phyloP scores from a whole-genome alignment of 768 basidiomycete genomes.

The Tulasnella sp. region DNA sequence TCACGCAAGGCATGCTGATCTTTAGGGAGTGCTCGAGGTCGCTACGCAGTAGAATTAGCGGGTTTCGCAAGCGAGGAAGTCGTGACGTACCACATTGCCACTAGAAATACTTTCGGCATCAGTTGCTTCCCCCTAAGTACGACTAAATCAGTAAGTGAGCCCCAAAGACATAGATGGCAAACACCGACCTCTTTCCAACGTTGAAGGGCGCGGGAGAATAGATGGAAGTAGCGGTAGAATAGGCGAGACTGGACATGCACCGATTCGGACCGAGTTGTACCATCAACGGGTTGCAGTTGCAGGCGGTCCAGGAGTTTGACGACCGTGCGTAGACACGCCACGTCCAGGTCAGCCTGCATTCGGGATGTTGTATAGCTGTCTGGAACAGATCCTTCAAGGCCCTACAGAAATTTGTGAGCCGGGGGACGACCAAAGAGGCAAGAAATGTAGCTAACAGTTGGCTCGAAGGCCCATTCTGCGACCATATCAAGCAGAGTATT shows the following conservation, averaged over 20 bases:
- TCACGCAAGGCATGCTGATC: constrained; percentile 53
- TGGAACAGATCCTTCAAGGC: neutral
- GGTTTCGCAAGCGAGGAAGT: neutral
- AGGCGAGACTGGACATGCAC: constrained; percentile 69
- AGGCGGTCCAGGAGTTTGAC: constrained; percentile 75
- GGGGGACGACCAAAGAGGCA: neutral
- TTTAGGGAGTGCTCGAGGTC: constrained; percentile 10
- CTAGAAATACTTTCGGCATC: constrained; percentile 24
- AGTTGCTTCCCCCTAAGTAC: constrained; percentile 11
- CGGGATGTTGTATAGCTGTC: constrained; percentile 27
- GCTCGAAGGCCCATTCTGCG: constrained; percentile 56
- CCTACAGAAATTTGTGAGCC: neutral
- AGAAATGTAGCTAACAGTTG: neutral
- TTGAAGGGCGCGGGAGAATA: constrained; percentile 61
- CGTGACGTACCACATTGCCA: constrained; percentile 11
- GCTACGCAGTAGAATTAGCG: neutral
- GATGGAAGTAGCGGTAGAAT: constrained; percentile 71
- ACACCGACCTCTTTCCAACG: constrained; percentile 29
- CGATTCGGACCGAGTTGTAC: constrained; percentile 50
- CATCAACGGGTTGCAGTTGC: constrained; percentile 58
- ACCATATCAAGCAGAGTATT: constrained; percentile 71
- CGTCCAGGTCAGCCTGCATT: constrained; percentile 63
- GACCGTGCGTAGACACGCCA: constrained; percentile 65
- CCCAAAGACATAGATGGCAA: neutral
- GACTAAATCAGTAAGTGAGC: neutral